Conservation (phyloP, 169 alveolate genomes). For the Cryptosporidium baileyi region DNA sequence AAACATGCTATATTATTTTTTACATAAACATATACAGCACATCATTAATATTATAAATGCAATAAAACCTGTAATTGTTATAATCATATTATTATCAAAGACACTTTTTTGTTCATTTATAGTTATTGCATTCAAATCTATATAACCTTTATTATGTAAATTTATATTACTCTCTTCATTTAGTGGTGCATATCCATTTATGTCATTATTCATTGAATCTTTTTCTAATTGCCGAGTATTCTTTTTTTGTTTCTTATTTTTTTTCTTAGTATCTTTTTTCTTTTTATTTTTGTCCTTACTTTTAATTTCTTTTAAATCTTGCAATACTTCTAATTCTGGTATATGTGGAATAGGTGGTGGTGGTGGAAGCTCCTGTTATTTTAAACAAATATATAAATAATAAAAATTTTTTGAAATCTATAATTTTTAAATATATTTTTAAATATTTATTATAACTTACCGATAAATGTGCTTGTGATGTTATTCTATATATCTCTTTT, state of each 20-base stretch:
- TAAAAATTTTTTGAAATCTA: not conserved
- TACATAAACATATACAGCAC: constrained; percentile 7
- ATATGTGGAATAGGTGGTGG: constrained; percentile 66
- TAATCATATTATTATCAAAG: constrained; percentile 31
- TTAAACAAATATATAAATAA: not conserved
- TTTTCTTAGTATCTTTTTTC: not conserved
- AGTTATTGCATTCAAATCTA: constrained; percentile 16
- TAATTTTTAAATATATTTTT: not conserved
- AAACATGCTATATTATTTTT: not conserved
- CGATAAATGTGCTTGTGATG: constrained; percentile 66
- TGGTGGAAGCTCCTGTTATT: constrained; percentile 37
- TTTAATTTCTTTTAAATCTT: not conserved
- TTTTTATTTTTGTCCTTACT: not conserved
- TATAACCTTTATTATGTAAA: constrained; percentile 4
- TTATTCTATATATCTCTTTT: constrained; percentile 57
- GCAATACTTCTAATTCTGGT: constrained; percentile 49
- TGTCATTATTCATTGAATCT: not conserved
- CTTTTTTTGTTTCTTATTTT: not conserved
- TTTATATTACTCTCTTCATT: constrained; percentile 9
- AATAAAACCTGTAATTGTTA: constrained; percentile 9
- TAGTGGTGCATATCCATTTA: not conserved
- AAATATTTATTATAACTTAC: constrained; percentile 11
- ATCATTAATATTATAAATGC: not conserved
- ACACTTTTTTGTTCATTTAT: constrained; percentile 3
- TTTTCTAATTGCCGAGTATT: not conserved